Evolutionary conservation across 306 rosid species (phyloP).

Genomic region (Comarum palustre): DNA sequence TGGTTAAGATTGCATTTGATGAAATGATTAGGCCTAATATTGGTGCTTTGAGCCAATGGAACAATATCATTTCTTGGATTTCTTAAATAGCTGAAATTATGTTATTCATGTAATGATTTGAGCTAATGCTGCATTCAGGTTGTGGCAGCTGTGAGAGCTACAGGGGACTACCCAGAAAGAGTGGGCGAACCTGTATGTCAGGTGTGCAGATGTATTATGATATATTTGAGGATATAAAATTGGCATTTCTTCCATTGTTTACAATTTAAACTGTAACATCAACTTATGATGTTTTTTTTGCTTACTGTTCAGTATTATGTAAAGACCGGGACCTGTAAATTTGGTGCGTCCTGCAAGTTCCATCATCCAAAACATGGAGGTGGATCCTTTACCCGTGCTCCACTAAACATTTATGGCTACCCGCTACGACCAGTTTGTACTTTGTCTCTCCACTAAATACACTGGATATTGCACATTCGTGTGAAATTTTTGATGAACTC

Average conservation of each 20-base stretch:
- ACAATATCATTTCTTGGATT: constrained; percentile 1
- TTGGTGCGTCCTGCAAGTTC: constrained; percentile 87
- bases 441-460: constrained; percentile 2
- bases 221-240: background rate
- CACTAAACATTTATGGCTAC: constrained; percentile 72
- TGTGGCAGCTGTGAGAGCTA: constrained; percentile 80
- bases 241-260: background rate
- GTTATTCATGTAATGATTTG: constrained; percentile 13
- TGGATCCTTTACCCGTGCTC: constrained; percentile 73
- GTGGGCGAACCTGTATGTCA: constrained; percentile 80
- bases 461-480: background rate
- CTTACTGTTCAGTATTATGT: constrained; percentile 64
- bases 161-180: constrained; percentile 94
- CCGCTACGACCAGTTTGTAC: constrained; percentile 72
- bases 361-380: constrained; percentile 87
- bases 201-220: constrained; percentile 34
- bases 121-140: constrained; percentile 44
- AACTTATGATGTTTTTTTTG: constrained; percentile 15
- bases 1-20: background rate
- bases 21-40: background rate
- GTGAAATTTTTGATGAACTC: background rate
- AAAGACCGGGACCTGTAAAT: constrained; percentile 87
- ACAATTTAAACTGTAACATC: constrained; percentile 14
- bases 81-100: background rate
- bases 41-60: background rate